Conservation (phyloP, 2,329 filamentous ascomycete species). For the Calonectria pauciramosa region DNA sequence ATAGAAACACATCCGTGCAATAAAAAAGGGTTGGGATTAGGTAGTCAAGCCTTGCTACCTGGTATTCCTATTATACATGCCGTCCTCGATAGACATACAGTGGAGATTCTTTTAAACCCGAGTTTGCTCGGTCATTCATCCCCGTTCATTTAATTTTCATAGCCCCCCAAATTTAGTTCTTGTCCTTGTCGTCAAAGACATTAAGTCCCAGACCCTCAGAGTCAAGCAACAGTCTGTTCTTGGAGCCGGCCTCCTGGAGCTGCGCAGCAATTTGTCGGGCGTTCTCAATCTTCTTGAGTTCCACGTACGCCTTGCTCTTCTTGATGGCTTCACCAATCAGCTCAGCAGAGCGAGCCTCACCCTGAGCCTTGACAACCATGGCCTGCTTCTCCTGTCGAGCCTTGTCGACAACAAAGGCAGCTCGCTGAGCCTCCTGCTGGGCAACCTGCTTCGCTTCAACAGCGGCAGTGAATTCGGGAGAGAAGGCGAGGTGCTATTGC, state of each 20-base stretch:
- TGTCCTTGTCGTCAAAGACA: slow-evolving; percentile 72
- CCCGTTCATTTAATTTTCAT: not conserved
- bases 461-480: slow-evolving; percentile 79
- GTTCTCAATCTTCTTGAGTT: slow-evolving; percentile 98
- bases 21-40: slow-evolving; percentile 40
- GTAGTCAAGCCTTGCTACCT: slow-evolving; percentile 40
- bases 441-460: slow-evolving; percentile 82
- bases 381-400: slow-evolving; percentile 99
- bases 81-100: slow-evolving; percentile 57
- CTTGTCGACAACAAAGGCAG: slow-evolving; percentile 98
- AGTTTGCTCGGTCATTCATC: slow-evolving; percentile 8
- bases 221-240: slow-evolving; percentile 96
- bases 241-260: slow-evolving; percentile 85
- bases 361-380: slow-evolving; percentile 97
- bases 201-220: slow-evolving; percentile 92
- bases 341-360: slow-evolving; percentile 97
- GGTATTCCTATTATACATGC: slow-evolving; percentile 49
- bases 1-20: not conserved
- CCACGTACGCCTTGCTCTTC: slow-evolving; percentile 97
- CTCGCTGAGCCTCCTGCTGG: slow-evolving; percentile 95
- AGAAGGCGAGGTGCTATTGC: slow-evolving; percentile 77
- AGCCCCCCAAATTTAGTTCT: slow-evolving; percentile 1
- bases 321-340: slow-evolving; percentile 99
- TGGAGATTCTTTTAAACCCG: slow-evolving; percentile 57
- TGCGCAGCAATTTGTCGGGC: slow-evolving; percentile 89